A percentile compares a stretch with the other conserved stretches of the same genome.
These are phyloP conservation scores for Hymenoscyphus scutula DNA, from an alignment of 2,329 filamentous ascomycete genomes.

Conservation along the genomic window DNA sequence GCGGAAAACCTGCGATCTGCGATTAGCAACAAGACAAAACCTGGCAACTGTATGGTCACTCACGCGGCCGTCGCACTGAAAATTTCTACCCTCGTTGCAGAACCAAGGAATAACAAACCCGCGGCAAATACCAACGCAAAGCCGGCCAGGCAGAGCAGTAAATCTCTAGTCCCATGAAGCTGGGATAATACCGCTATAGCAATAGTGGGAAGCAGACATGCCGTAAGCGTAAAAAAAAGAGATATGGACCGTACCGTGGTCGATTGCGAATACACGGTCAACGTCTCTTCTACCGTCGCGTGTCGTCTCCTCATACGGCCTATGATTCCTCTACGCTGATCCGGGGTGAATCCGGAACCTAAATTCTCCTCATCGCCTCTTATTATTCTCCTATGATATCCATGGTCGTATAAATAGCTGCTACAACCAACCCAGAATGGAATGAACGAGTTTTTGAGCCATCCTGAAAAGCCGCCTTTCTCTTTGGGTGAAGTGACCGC, in stretches of 20 bases:
- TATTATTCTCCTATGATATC: background rate
- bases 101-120: conserved; percentile 11
- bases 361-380: too few species aligned
- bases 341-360: too few species aligned
- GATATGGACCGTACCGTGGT: conserved; percentile 7
- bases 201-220: conserved; percentile 14
- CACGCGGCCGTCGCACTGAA: conserved; percentile 17
- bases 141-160: conserved; percentile 9
- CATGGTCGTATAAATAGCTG: too few species aligned
- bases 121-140: conserved; percentile 16
- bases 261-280: conserved; percentile 6
- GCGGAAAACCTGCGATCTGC: conserved; percentile 5
- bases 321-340: background rate
- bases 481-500: background rate
- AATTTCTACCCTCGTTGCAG: conserved; percentile 12
- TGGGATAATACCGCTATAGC: conserved; percentile 13
- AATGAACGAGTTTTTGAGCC: conserved; percentile 5
- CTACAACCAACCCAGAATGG: background rate
- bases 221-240: conserved; percentile 10
- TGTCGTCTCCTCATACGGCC: background rate
- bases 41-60: too few species aligned
- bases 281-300: background rate
- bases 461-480: conserved; percentile 8
- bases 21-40: background rate
- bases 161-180: background rate